These are phyloP conservation scores for Tremella fuciformis DNA, from an alignment of 768 basidiomycete species.

Conservation along the genomic window DNA sequence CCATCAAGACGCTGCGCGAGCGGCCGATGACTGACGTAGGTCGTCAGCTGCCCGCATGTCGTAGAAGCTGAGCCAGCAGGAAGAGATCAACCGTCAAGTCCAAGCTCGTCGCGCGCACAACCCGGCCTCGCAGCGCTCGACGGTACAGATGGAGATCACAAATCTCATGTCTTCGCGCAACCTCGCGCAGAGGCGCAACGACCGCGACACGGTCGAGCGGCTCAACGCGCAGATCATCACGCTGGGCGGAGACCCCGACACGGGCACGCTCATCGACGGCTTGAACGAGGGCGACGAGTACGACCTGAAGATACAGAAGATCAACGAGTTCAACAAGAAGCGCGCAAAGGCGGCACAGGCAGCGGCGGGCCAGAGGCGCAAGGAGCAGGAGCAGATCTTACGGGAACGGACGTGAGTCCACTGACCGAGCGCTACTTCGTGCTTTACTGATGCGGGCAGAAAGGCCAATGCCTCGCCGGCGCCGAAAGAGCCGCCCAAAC, in stretches of 20 bases:
- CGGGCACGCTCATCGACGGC: slow-evolving; percentile 29
- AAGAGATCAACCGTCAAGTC: slow-evolving; percentile 77
- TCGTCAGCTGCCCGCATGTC: slow-evolving; percentile 11
- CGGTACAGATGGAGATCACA: slow-evolving; percentile 35
- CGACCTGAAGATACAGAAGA: slow-evolving; percentile 64
- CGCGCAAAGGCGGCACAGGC: slow-evolving; percentile 65
- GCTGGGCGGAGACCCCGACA: slow-evolving; percentile 52
- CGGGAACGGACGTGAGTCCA: slow-evolving; percentile 57
- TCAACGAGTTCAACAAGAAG: slow-evolving; percentile 87
- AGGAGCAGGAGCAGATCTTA: slow-evolving; percentile 70
- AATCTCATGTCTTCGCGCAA: slow-evolving; percentile 66
- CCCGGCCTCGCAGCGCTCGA: slow-evolving; percentile 37
- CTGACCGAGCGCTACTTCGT: not conserved
- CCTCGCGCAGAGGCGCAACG: slow-evolving; percentile 71
- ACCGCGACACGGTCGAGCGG: slow-evolving; percentile 61
- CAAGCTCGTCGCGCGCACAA: slow-evolving; percentile 54
- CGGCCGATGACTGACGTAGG: slow-evolving; percentile 77
- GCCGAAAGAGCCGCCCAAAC: not conserved
- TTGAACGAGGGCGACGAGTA: slow-evolving; percentile 18
- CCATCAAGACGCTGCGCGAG: slow-evolving; percentile 61
- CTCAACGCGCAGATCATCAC: slow-evolving; percentile 67
- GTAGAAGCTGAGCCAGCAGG: slow-evolving; percentile 55
- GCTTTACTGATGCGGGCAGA: not conserved
- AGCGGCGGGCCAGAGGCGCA: slow-evolving; percentile 60
- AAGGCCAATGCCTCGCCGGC: slow-evolving; percentile 10